Evolutionary conservation across 306 rosid genomes (phyloP).

Genomic region (Rosa lucieae): DNA sequence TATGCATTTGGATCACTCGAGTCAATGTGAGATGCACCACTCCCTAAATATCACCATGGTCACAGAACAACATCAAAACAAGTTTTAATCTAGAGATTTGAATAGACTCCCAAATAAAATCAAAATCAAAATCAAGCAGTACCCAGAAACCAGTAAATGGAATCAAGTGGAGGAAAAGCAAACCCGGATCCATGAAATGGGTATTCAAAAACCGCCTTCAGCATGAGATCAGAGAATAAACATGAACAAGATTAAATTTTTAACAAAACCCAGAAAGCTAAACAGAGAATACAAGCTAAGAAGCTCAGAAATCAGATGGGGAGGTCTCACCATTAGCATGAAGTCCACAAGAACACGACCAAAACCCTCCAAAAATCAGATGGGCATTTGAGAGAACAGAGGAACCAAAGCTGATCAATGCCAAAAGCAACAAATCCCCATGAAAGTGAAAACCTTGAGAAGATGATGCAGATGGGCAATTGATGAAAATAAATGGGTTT

Average conservation of each 20-base stretch:
- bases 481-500: slow-evolving; percentile 12
- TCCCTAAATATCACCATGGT: neutral
- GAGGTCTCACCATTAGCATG: slow-evolving; percentile 19
- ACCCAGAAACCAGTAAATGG: neutral
- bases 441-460: neutral
- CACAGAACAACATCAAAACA: slow-evolving; percentile 6
- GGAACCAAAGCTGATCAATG: slow-evolving; percentile 6
- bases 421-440: slow-evolving; percentile 15
- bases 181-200: slow-evolving; percentile 14
- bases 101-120: neutral
- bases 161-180: slow-evolving; percentile 1
- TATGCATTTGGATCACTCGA: slow-evolving; percentile 6
- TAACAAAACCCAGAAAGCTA: slow-evolving; percentile 18
- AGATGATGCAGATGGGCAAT: slow-evolving; percentile 14
- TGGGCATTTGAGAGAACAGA: slow-evolving; percentile 9
- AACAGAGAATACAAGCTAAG: slow-evolving; percentile 13
- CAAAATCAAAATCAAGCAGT: neutral
- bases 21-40: slow-evolving; percentile 1
- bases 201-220: neutral
- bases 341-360: slow-evolving; percentile 3
- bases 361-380: slow-evolving; percentile 13
- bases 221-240: slow-evolving; percentile 20
- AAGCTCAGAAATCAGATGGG: slow-evolving; percentile 12
- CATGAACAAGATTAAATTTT: neutral
- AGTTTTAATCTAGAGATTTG: neutral